Base-by-base conservation (phyloP, 805 yeast genomes). In the Nakazawaea holstii region DNA sequence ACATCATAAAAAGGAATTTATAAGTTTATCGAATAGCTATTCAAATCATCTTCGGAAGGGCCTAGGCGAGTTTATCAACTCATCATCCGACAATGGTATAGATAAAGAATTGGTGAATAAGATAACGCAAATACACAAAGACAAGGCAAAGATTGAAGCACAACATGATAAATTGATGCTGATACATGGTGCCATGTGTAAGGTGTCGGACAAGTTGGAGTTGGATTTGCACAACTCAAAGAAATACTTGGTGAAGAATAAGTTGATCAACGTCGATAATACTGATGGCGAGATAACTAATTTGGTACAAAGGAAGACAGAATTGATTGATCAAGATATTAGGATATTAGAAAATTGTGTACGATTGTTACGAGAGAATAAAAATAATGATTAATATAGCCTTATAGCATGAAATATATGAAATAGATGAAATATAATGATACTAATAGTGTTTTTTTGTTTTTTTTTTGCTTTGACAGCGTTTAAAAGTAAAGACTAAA, bases 291-390 rank as follows among this genome's bases (percentile, higher is more conserved):
- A 36, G 36, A 14, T 35, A 28, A 14, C 31, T 17, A 57, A 59
- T 43, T 24, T 43, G 2, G 59, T 77, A 2, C 87, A 81, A 55
- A 68, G 70, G 38, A 70, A 79, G 54, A 80, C 88, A 0, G 97
- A 89, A 59, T 51, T 74, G 13, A 57, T 87, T 2, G 95, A 89
- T 61, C 85, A 84, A 53, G 81, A 82, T 43, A 64, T 90, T 15
- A 65, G 96, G 41, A 79, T 87, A 1, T 61, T 89, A 39, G 96
- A 89, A 58, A 64, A 69, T 37, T 74, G 89, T 0, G 54, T 74
- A 43, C 58, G 61, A 43, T 54, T 70, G 15, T 60, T 75, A 3
- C 32, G 30, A 39, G 68, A 63, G 43, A 59, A 59, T 43, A 53
- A 20, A 5, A 5, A 20, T 20, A 20, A 20, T 20, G 24, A 20